A percentile compares a stretch with the other conserved stretches of the same genome.
Evolutionary conservation across 768 basidiomycete species (phyloP).

Genomic region (Boletus vermiculosoides): DNA sequence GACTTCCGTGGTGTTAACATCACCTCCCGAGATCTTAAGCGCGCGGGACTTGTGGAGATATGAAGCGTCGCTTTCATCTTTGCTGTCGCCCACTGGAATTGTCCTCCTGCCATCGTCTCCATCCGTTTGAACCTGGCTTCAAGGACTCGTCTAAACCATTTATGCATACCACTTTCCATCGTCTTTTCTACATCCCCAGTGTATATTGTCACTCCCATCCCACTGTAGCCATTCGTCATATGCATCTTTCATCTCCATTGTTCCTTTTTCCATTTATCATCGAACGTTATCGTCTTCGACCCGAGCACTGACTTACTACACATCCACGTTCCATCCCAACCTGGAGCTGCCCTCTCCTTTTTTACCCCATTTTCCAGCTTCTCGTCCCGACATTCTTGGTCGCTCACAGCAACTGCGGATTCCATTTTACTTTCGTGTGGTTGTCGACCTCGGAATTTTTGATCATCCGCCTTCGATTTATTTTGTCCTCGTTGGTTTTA

Average conservation of each 20-base stretch:
- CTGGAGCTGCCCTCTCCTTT: constrained; percentile 20
- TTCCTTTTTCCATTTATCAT: constrained; percentile 1
- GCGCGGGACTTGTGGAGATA: constrained; percentile 30
- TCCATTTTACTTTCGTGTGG: neutral
- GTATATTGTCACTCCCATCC: constrained; percentile 31
- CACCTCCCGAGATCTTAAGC: constrained; percentile 42
- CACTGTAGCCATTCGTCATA: constrained; percentile 32
- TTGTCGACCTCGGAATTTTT: neutral
- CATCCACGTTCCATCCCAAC: constrained; percentile 4
- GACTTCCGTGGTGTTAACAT: constrained; percentile 62
- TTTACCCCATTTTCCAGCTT: neutral
- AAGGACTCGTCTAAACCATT: constrained; percentile 6
- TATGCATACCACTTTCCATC: constrained; percentile 22
- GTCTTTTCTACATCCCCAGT: constrained; percentile 19
- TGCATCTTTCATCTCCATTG: constrained; percentile 22
- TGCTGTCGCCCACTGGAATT: neutral
- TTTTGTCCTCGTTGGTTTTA: constrained; percentile 2
- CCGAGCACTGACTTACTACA: neutral
- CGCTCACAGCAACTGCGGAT: neutral
- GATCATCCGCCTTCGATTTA: constrained; percentile 7
- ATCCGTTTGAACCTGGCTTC: neutral
- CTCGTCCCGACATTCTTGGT: neutral
- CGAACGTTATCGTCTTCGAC: constrained; percentile 1
- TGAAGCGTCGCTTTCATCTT: constrained; percentile 2
- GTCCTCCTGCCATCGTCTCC: neutral